Conservation (phyloP, 495 filamentous ascomycete species). For the Staphylotrichum tortipilum region DNA sequence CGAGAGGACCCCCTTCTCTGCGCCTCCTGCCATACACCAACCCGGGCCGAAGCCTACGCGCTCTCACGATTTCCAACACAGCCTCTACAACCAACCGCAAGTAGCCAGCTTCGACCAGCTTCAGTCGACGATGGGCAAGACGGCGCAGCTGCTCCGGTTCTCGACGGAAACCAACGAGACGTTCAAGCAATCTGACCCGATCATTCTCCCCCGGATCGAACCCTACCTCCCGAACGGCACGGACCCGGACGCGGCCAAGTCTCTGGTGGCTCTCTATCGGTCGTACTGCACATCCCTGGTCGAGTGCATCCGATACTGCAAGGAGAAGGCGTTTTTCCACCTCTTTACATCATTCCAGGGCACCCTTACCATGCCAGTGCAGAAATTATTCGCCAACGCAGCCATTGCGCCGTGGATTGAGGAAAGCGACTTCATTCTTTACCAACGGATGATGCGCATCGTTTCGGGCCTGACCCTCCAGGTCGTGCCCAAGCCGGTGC, state of each 20-base stretch:
- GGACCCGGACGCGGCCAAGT: conserved; percentile 73
- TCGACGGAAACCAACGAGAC: conserved; percentile 42
- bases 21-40: conserved; percentile 40
- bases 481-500: conserved; percentile 73
- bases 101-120: conserved; percentile 37
- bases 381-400: conserved; percentile 79
- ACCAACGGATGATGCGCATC: conserved; percentile 90
- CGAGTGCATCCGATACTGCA: conserved; percentile 90
- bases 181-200: conserved; percentile 52
- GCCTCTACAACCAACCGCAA: conserved; percentile 45
- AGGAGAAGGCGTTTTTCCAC: conserved; percentile 87
- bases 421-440: conserved; percentile 89
- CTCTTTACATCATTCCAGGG: conserved; percentile 95
- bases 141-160: conserved; percentile 60
- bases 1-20: conserved; percentile 63
- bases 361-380: conserved; percentile 92
- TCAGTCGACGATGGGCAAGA: conserved; percentile 42
- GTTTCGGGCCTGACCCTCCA: conserved; percentile 77
- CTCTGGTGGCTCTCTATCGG: conserved; percentile 76
- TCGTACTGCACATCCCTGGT: conserved; percentile 92
- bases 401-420: conserved; percentile 85
- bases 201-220: conserved; percentile 70
- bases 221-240: conserved; percentile 65
- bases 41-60: conserved; percentile 16
- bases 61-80: conserved; percentile 28